These are phyloP conservation scores for Calonectria naviculata DNA, from an alignment of 2,329 filamentous ascomycete species.

Conservation along the genomic window DNA sequence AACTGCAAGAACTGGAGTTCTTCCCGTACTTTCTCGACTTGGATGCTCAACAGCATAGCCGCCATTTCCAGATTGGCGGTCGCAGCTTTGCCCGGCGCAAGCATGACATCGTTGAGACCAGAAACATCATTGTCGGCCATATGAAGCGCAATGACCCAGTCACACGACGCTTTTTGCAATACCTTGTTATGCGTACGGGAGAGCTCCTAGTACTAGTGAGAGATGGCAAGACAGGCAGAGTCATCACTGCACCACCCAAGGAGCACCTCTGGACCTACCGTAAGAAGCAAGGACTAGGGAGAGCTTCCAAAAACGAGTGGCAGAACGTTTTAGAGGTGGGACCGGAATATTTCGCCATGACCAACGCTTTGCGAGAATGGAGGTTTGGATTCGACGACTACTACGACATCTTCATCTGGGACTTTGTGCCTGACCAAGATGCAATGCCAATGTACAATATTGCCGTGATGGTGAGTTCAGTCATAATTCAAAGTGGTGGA, in stretches of 20 bases:
- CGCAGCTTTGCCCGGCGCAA: constrained; percentile 34
- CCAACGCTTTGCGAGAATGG: constrained; percentile 38
- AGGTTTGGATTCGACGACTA: constrained; percentile 42
- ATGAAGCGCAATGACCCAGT: constrained; percentile 44
- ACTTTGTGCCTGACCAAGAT: constrained; percentile 35
- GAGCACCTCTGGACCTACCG: constrained; percentile 42
- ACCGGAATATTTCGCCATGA: constrained; percentile 38
- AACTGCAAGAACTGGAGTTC: constrained; percentile 41
- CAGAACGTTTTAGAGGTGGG: constrained; percentile 34
- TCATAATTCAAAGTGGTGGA: no score
- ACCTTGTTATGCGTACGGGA: constrained; percentile 39
- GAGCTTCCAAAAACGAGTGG: constrained; percentile 43
- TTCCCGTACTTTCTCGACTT: constrained; percentile 43
- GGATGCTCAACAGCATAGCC: constrained; percentile 30
- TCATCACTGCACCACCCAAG: constrained; percentile 40
- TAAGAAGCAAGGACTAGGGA: constrained; percentile 37
- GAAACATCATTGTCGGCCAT: constrained; percentile 41
- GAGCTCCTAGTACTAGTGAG: constrained; percentile 41
- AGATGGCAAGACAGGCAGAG: constrained; percentile 43
- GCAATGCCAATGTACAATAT: constrained; percentile 31
- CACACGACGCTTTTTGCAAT: constrained; percentile 42
- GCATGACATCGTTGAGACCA: constrained; percentile 40
- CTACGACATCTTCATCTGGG: constrained; percentile 44
- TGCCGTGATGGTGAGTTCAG: constrained; percentile 24
- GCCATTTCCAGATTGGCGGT: constrained; percentile 31